Evolutionary conservation across 2,329 filamentous ascomycete genomes (phyloP).

Genomic region (Arthrinium puccinioides): DNA sequence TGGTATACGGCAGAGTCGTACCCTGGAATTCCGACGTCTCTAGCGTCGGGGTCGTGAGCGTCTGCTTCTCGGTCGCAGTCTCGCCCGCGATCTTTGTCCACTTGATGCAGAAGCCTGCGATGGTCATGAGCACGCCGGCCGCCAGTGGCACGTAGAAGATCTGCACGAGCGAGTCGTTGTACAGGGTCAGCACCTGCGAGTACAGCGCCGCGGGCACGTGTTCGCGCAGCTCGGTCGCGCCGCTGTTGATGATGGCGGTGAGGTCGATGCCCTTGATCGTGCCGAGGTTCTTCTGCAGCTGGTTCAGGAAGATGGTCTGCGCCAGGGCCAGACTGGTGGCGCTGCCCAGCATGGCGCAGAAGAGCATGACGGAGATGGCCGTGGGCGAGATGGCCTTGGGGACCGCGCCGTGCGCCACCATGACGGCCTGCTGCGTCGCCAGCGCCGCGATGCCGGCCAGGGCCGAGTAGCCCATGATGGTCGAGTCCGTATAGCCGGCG

Average conservation of each 20-base stretch:
- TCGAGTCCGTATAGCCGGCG: background rate
- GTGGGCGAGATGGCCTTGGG: background rate
- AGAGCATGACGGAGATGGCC: slow-evolving; percentile 26
- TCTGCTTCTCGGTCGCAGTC: too few relatives aligned
- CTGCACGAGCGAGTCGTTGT: background rate
- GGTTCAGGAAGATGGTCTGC: slow-evolving; percentile 30
- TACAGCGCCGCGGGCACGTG: background rate
- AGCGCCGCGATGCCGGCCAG: background rate
- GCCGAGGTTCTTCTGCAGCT: slow-evolving; percentile 26
- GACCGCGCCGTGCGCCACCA: background rate
- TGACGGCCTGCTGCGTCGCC: background rate
- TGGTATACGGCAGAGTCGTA: too few relatives aligned
- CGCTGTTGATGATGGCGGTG: slow-evolving; percentile 17
- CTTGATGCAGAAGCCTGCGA: background rate
- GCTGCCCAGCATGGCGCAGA: slow-evolving; percentile 33
- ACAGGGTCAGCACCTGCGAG: background rate
- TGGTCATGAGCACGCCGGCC: background rate
- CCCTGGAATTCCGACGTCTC: too few relatives aligned
- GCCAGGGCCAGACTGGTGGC: slow-evolving; percentile 31
- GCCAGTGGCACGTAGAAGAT: background rate
- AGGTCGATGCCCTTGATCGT: slow-evolving; percentile 20
- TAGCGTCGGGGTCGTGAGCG: too few relatives aligned
- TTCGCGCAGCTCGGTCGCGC: slow-evolving; percentile 18
- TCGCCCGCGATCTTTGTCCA: too few relatives aligned
- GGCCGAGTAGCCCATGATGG: background rate